Base-by-base conservation (phyloP, 345 rosid genomes). In the Stellera chamaejasme region DNA sequence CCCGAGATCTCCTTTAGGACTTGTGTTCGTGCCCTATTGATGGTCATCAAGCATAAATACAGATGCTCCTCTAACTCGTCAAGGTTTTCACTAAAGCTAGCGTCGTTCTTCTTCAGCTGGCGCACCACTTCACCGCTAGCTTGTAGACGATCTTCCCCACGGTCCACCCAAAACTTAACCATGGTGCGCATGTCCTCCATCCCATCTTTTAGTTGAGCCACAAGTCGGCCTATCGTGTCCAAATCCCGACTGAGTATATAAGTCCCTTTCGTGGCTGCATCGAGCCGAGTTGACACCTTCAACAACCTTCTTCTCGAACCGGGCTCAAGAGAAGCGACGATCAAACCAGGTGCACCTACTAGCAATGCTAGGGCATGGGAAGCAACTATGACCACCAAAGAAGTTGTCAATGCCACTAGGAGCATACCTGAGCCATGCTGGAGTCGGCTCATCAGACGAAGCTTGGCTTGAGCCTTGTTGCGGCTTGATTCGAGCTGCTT, bases 41-140 rank as follows among this genome's bases (percentile, higher is more conserved):
- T 72, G 3, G 90, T 87, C 94, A 90, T 80, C 63, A 87, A 83
- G 44, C 94, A 87, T 72, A 87, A 61, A 67, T 90, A 83, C 54
- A 90, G 51, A 71, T 82, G 97, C 65, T 90, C 96, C 66, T 85
- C 96, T 4, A 83, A 68, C 49, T 87, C 97, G 56, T 90, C 94
- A 27, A 87, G 77, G 45, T 78, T 85, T 55, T 76, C 75, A 58
- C 67, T 43, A 6, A 87, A 79, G 68, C 72, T 68, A 10, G 65
- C 66, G 50, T 81, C 85, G n/a, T 72, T 77, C 48, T 69, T 69
- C 28, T 44, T 75, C 50, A 80, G 50, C 68, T 72, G 79, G 43
- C 79, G 73, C 50, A 64, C 71, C 74, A 76, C 82, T 66, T 85
- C 87, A 39, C 68, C 72, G 5, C 74, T 65, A 4, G 61, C 77